A percentile compares a stretch with the other conserved stretches of the same genome.
These are phyloP conservation scores for Globisporangium recalcitrans DNA, from an alignment of 352 stramenopile genomes.

Conservation along the genomic window DNA sequence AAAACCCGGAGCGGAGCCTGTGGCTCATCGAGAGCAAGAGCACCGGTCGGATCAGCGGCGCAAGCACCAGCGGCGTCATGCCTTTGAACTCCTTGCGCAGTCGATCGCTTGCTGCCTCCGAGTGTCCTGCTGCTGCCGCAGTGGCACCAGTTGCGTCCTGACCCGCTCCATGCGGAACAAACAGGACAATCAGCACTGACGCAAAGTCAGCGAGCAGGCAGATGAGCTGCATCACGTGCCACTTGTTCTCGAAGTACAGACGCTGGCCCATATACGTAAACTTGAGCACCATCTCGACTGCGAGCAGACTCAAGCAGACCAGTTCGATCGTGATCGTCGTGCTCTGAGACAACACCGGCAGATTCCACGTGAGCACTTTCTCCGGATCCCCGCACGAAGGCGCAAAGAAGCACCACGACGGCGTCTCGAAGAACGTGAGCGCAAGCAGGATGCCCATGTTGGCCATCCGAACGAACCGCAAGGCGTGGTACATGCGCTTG, in stretches of 20 bases:
- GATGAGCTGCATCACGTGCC: conserved; percentile 44
- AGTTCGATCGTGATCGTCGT: conserved; percentile 37
- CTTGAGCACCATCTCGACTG: conserved; percentile 40
- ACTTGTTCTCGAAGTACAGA: conserved; percentile 53
- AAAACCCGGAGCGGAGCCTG: conserved; percentile 38
- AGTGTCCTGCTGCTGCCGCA: not conserved
- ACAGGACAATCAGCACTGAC: conserved; percentile 32
- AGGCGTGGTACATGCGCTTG: conserved; percentile 45
- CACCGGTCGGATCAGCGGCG: conserved; percentile 38
- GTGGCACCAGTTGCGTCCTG: not conserved
- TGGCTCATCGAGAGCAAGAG: conserved; percentile 52
- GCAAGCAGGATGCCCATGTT: conserved; percentile 44
- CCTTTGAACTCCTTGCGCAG: conserved; percentile 5
- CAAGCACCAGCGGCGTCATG: conserved; percentile 30
- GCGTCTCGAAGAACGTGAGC: conserved; percentile 51
- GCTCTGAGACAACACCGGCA: conserved; percentile 28
- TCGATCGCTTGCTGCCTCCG: not conserved
- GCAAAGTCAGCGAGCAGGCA: conserved; percentile 37
- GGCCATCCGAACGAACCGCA: conserved; percentile 33
- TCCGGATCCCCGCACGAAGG: conserved; percentile 27
- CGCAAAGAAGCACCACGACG: conserved; percentile 51
- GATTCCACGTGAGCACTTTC: conserved; percentile 28
- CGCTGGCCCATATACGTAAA: conserved; percentile 43
- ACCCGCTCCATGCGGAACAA: conserved; percentile 14
- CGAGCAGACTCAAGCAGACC: conserved; percentile 35